Evolutionary conservation across 768 basidiomycete genomes (phyloP).

Genomic region (Pilatotrama ljubarskyi): DNA sequence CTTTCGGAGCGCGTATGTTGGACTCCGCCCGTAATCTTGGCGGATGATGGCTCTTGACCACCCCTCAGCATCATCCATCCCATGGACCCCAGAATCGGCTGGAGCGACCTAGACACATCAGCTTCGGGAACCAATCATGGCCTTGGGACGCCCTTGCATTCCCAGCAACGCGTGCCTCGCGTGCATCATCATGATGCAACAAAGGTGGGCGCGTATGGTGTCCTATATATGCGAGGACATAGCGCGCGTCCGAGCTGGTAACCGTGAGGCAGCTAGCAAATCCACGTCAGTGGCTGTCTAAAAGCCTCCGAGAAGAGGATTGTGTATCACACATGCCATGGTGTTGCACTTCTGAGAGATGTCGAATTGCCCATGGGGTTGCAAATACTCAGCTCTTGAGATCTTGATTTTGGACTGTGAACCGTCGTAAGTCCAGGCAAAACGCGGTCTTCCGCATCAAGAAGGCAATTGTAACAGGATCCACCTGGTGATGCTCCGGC

Average conservation of each 20-base stretch:
- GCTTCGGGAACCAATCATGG: slow-evolving; percentile 1
- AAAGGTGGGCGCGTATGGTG: slow-evolving; percentile 17
- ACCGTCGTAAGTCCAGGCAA: too few species aligned
- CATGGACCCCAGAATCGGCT: slow-evolving; percentile 8
- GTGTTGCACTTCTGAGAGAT: too few species aligned
- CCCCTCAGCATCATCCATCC: neutral
- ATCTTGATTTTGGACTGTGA: too few species aligned
- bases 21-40: slow-evolving; percentile 5
- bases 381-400: too few species aligned
- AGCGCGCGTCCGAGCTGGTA: neutral
- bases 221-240: neutral
- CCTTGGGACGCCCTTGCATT: neutral
- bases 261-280: neutral
- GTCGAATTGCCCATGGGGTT: too few species aligned
- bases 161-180: slow-evolving; percentile 14
- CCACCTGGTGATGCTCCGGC: too few species aligned
- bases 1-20: neutral
- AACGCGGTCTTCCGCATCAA: too few species aligned
- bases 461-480: too few species aligned
- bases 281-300: neutral
- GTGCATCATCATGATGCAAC: slow-evolving; percentile 5
- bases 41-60: neutral
- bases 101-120: slow-evolving; percentile 12
- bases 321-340: too few species aligned
- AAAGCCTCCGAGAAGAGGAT: neutral